Conservation (phyloP, 345 rosid species). For the Arabis alpina region DNA sequence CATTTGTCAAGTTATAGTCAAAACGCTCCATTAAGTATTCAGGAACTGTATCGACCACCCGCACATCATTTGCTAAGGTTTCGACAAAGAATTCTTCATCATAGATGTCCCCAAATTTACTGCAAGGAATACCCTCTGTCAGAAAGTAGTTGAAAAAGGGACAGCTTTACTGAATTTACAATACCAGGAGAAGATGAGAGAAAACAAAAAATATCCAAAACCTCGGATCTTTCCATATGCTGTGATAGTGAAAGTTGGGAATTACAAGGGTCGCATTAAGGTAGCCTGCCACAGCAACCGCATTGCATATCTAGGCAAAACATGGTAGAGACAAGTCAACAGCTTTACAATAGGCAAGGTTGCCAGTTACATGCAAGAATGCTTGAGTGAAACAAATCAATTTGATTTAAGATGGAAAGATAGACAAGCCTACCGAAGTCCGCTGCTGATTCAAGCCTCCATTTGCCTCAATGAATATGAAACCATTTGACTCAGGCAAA, state of each 20-base stretch:
- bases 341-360: constrained; percentile 17
- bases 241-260: constrained; percentile 93
- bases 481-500: constrained; percentile 94
- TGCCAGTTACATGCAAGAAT: constrained; percentile 17
- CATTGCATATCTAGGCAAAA: constrained; percentile 88
- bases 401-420: constrained; percentile 20
- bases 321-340: constrained; percentile 32
- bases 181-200: not conserved
- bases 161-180: constrained; percentile 4
- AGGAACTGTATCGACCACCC: constrained; percentile 79
- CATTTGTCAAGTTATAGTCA: constrained; percentile 83
- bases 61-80: constrained; percentile 74
- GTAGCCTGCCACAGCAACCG: constrained; percentile 97
- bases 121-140: constrained; percentile 42
- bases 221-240: constrained; percentile 99
- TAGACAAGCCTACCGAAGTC: constrained; percentile 73
- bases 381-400: not conserved
- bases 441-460: constrained; percentile 99
- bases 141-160: constrained; percentile 9
- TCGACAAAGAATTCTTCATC: constrained; percentile 79
- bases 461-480: constrained; percentile 93
- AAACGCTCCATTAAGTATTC: constrained; percentile 93
- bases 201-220: constrained; percentile 25
- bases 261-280: constrained; percentile 96
- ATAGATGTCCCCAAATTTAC: constrained; percentile 85